Evolutionary conservation across 2,329 filamentous ascomycete genomes (phyloP), one percentile per base, ranked within the genome.

Genomic region (Diplodia scrobiculata): DNA sequence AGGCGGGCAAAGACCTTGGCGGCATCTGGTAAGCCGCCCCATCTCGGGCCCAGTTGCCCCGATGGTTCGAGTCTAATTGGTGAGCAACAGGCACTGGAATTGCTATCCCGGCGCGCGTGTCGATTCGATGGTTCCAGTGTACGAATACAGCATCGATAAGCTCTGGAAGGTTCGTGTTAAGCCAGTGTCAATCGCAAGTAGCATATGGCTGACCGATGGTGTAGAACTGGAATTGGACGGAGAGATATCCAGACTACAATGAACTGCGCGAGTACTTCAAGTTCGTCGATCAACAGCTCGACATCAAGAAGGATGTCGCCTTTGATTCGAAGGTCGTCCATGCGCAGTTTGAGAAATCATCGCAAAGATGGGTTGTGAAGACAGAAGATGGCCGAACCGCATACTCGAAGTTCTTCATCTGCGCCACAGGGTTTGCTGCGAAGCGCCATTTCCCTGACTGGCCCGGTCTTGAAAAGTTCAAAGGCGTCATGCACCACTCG

Each of bases 401-500:
- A 5, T 82, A 77, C 68, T 79, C 82, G 27, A 83, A 80, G 69
- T 86, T 82, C 70, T 76, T 87, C 11, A 72, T 87, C 17, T 75
- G 85, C 1, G 83, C 82, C 0, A 82, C 82, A 0, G 85, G 85
- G 0, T 86, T 87, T 66, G 82, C 86, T 0, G 84, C 86, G 1
- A 86, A 85, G 71, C 78, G 85, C n/a, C 83, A 89, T 68, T 83
- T 86, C 47, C 87, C 87, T 0, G 80, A 84, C 65, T 88, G 84
- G 81, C 80, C 82, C 11, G 86, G 86, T 13, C 80, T 88, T 68
- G 81, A 86, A 21, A 82, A 79, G 32, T 89, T 87, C 79, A 80
- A 85, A 66, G 87, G 87, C 21, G 73, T 80, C 17, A 81, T 87
- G 13, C 81, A 86, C 70, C 86, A 88, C 72, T 84, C 84, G 0